phyloP scores from a whole-genome alignment of 805 yeast genomes.

The Ogataea philodendri region DNA sequence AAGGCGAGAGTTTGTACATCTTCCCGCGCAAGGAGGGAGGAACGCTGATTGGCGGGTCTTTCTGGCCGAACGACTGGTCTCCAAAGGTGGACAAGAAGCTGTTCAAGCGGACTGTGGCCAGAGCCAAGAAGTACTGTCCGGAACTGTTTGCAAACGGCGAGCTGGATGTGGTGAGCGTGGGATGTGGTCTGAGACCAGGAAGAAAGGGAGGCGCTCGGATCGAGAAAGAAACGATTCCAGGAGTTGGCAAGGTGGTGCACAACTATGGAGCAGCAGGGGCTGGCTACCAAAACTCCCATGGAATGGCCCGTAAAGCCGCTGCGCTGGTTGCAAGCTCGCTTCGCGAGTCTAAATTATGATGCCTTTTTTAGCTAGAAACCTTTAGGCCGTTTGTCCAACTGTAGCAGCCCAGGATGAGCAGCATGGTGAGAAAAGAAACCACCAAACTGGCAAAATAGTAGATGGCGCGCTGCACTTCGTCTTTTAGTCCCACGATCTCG shows the following conservation, averaged over 20 bases:
- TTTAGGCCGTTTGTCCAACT: constrained; percentile 63
- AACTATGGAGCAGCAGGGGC: constrained; percentile 75
- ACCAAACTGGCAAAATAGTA: constrained; percentile 53
- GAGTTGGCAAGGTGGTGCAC: constrained; percentile 44
- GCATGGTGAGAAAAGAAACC: constrained; percentile 45
- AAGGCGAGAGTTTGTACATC: constrained; percentile 51
- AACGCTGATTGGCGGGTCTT: constrained; percentile 59
- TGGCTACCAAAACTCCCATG: constrained; percentile 56
- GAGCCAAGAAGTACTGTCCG: constrained; percentile 44
- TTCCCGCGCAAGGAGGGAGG: constrained; percentile 80
- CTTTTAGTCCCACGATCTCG: constrained; percentile 46
- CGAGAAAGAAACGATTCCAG: constrained; percentile 35
- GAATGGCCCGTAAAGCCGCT: constrained; percentile 30
- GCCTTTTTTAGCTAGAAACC: too few species aligned
- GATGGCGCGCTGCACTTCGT: constrained; percentile 35
- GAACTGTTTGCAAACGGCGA: constrained; percentile 36
- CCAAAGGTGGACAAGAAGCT: constrained; percentile 40
- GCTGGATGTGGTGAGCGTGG: constrained; percentile 47
- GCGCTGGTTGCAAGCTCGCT: constrained; percentile 32
- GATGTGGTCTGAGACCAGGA: constrained; percentile 69
- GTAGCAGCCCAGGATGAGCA: constrained; percentile 69
- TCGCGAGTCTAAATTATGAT: constrained; percentile 10
- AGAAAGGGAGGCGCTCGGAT: constrained; percentile 59
- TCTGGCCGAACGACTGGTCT: constrained; percentile 23
- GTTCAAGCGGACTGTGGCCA: constrained; percentile 44